These are phyloP conservation scores for Binderoboletus segoi DNA, from an alignment of 1,284 basidiomycete genomes.

Conservation along the genomic window DNA sequence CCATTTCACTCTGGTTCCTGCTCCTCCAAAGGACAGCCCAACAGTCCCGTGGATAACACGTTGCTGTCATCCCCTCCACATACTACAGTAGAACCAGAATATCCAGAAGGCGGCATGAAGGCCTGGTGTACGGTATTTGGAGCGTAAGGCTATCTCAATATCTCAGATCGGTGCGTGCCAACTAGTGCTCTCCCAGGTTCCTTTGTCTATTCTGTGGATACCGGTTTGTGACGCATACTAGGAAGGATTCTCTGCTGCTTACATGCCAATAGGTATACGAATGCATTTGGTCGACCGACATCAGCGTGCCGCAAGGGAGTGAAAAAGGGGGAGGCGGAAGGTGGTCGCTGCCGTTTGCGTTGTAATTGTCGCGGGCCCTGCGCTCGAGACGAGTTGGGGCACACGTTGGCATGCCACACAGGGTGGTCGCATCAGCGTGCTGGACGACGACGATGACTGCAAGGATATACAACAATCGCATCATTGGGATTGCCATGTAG, in stretches of 20 bases:
- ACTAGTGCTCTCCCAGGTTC: slow-evolving; percentile 23
- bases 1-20: neutral
- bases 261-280: slow-evolving; percentile 21
- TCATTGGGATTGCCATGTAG: too few species aligned
- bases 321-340: too few species aligned
- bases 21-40: slow-evolving; percentile 34
- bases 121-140: slow-evolving; percentile 36
- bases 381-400: too few species aligned
- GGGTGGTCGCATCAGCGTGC: too few species aligned
- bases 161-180: neutral
- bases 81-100: neutral
- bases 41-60: slow-evolving; percentile 10
- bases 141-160: slow-evolving; percentile 18
- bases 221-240: slow-evolving; percentile 20
- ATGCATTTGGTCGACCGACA: slow-evolving; percentile 33
- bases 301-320: too few species aligned
- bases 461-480: too few species aligned
- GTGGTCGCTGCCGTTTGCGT: too few species aligned
- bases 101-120: slow-evolving; percentile 29
- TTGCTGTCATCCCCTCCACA: neutral
- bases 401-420: too few species aligned
- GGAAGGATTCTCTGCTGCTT: neutral
- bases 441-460: too few species aligned
- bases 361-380: too few species aligned
- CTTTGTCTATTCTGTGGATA: slow-evolving; percentile 30